Conservation (phyloP, 495 filamentous ascomycete species). For the Penicillium mononematosum region DNA sequence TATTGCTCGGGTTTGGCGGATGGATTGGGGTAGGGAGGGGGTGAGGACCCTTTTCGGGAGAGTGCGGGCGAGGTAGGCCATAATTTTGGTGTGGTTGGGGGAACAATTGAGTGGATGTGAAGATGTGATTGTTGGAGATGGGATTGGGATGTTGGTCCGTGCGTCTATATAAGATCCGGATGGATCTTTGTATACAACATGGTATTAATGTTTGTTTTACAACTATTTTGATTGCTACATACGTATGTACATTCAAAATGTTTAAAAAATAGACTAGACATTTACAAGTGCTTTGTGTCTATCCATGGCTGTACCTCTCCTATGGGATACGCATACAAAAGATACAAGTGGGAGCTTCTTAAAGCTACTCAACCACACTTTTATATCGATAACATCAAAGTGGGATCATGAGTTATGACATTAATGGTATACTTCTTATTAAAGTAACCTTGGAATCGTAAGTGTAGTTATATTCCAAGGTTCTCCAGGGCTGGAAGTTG, state of each 20-base stretch:
- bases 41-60: conserved; percentile 5
- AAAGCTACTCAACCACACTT: neutral
- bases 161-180: neutral
- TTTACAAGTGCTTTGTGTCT: too few relatives aligned
- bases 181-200: neutral
- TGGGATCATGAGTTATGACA: too few relatives aligned
- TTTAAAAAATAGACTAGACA: neutral
- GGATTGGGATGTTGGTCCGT: conserved; percentile 8
- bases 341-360: neutral
- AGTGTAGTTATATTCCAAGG: too few relatives aligned
- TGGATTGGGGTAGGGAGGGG: neutral
- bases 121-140: conserved; percentile 5
- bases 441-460: too few relatives aligned
- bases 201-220: neutral
- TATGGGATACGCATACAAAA: neutral
- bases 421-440: too few relatives aligned
- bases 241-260: too few relatives aligned
- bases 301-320: too few relatives aligned
- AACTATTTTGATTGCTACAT: neutral
- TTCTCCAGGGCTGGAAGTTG: too few relatives aligned
- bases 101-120: neutral
- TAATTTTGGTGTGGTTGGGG: conserved; percentile 4
- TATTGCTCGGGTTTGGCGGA: conserved; percentile 7
- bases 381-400: neutral
- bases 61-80: conserved; percentile 22